Base-by-base conservation (phyloP, 2,329 filamentous ascomycete species). In the Corniculantispora saksenae region DNA sequence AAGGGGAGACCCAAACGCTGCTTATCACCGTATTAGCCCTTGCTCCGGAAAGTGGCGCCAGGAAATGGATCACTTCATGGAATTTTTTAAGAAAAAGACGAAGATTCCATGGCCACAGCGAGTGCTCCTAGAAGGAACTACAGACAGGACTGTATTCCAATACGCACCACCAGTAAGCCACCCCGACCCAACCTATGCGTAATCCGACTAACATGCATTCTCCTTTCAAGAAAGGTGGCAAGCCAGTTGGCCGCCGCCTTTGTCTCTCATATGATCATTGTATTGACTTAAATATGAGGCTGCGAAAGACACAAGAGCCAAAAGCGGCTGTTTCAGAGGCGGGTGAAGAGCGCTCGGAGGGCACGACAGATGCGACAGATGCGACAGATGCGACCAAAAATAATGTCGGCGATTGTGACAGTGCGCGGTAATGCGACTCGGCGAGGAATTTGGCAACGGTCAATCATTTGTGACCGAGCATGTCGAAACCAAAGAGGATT, bases 61-160 rank as follows among this genome's bases (percentile, higher is more conserved):
- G 2, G 85, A 87, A 29, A 80, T 86, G 65, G 67, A 68, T 0
- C 75, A 77, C 0, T 91, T 91, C 72, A 79, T 79, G 66, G 69
- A 74, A 0, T 87, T 89, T 69, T 92, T 92, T 72, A 73, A 73
- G 13, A 76, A 78, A 9, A 86, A 86, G 72, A 87, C 87, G 0
- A 84, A 85, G 0, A 77, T 87, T 12, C 72, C 78, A 1, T 92
- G 89, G 89, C 79, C 84, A n/a, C 77, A 87, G 51, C 80, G 86
- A 17, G 73, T 85, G 1, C 62, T 75, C 6, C 72, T 72, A 56
- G 71, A 75, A 38, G 73, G 73, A 6, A 77, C 73, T 1, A 76
- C 67, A 61, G 72, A 74, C 3, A 63, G 64, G 12, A 70, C 68
- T 0, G 71, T 69, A 25, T 85, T 84, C 66, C 76, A 77, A 54